phyloP scores from a whole-genome alignment of 371 early-diverging fungal genomes.

The Mucor racemosus region DNA sequence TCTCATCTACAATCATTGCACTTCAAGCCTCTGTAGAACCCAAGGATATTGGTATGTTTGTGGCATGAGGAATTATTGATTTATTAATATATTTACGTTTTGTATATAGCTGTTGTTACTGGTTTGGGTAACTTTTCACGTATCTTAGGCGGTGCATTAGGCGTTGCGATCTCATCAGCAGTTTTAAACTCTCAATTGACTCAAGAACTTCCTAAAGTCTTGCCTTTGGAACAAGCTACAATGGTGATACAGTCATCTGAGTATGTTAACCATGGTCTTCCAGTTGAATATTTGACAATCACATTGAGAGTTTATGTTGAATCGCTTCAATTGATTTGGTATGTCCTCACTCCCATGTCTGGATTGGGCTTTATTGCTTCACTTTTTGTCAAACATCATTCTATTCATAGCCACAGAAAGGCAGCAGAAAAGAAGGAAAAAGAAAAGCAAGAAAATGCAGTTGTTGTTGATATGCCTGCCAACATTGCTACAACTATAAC shows the following conservation, averaged over 20 bases:
- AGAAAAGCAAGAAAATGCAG: not conserved
- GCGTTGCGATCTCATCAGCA: conserved; percentile 48
- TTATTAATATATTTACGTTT: not conserved
- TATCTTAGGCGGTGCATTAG: conserved; percentile 55
- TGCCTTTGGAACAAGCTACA: conserved; percentile 34
- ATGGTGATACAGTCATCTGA: conserved; percentile 36
- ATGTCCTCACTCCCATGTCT: conserved; percentile 42
- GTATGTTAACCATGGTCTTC: conserved; percentile 45
- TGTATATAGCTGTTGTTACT: conserved; percentile 41
- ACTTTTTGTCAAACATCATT: conserved; percentile 27
- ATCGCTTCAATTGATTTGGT: conserved; percentile 40
- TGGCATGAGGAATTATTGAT: not conserved
- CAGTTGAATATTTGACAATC: conserved; percentile 31
- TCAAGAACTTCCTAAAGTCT: conserved; percentile 24
- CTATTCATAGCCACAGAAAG: conserved; percentile 14
- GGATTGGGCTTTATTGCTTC: conserved; percentile 35
- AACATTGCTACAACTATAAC: not conserved
- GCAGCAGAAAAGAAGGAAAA: conserved; percentile 5
- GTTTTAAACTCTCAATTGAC: conserved; percentile 41
- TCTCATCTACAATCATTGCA: conserved; percentile 50
- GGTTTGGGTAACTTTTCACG: conserved; percentile 52
- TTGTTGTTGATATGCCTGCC: not conserved
- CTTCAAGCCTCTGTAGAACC: conserved; percentile 49
- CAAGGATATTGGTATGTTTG: conserved; percentile 32
- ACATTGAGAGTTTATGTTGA: conserved; percentile 34